A percentile compares a stretch with the other conserved stretches of the same genome.
Conservation (phyloP, 164 flowering plant genomes). For the Annona cherimola region DNA sequence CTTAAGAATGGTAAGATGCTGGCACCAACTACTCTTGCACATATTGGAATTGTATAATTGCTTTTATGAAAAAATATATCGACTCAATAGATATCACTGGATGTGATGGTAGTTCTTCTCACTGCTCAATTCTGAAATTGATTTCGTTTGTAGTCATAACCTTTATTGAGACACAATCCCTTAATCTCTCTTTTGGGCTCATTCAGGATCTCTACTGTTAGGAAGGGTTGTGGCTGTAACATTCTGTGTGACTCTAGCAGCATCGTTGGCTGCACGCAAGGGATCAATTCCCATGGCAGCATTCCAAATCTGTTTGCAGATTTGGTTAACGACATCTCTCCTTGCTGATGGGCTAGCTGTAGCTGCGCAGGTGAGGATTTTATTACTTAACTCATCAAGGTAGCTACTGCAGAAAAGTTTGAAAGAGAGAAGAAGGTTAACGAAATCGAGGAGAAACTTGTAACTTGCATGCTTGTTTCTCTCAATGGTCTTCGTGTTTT, state of each 20-base stretch:
- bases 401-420: not conserved
- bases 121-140: too few relatives aligned
- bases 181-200: not conserved
- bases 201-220: constrained; percentile 59
- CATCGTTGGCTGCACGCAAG: constrained; percentile 82
- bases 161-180: not conserved
- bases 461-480: too few relatives aligned
- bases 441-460: too few relatives aligned
- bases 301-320: constrained; percentile 85
- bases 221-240: constrained; percentile 81
- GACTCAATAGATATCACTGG: too few relatives aligned
- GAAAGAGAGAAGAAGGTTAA: too few relatives aligned
- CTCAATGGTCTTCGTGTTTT: too few relatives aligned
- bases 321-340: constrained; percentile 88
- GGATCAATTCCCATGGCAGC: constrained; percentile 94
- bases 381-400: not conserved
- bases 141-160: not conserved
- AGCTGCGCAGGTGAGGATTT: constrained; percentile 65
- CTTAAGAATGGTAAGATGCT: constrained; percentile 64
- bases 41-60: too few relatives aligned
- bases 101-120: too few relatives aligned
- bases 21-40: not conserved
- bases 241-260: constrained; percentile 84
- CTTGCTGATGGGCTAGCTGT: constrained; percentile 88
- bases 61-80: too few relatives aligned